Evolutionary conservation across 768 basidiomycete species (phyloP), one percentile per base, ranked within the genome.

Genomic region (Kwoniella sp.): DNA sequence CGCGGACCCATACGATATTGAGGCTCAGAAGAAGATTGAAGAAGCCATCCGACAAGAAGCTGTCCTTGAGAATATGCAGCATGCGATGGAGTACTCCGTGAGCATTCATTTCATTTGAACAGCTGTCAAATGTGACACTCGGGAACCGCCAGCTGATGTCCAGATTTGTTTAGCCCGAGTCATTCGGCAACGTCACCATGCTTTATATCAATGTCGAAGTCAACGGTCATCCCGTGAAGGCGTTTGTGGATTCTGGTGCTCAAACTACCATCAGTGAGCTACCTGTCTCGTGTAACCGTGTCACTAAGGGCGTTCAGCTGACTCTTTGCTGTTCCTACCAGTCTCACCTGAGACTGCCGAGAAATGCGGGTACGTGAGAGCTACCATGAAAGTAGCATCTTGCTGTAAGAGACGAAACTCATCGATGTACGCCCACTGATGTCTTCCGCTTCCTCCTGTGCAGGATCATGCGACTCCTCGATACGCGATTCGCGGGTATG

Each of bases 221-320:
- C 1, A 99, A 99, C 75, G 89, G 89, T 0, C 84, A 85, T 65
- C 89, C 90, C 2, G 87, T 98, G 38, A 94, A 92, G 80, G 96
- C 96, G 0, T 99, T 99, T 72, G 96, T 99, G 48, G 96, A 99
- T 79, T 96, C 93, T 69, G 96, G 95, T 47, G 96, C 96, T 12
- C 96, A 99, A 75, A 87, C 87, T 68, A 99, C 95, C 1, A 97
- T 97, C 82, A 97, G 94, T 94, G 73, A 73, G 89, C 83, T 13
- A 28, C 17, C 9, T 26, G 25, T 17, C 3, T 37, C 11, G 2
- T 17, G 34, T 20, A 45, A 17, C 41, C 20, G 41, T 8, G 4
- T 31, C 17, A 5, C 26, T 1, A 23, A 23, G 7, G 2, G 23
- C 15, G 26, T 20, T 8, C 15, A 54, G 23, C 47, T 65, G 56